Conservation (phyloP, 2,329 filamentous ascomycete species). For the Fusarium globosum region DNA sequence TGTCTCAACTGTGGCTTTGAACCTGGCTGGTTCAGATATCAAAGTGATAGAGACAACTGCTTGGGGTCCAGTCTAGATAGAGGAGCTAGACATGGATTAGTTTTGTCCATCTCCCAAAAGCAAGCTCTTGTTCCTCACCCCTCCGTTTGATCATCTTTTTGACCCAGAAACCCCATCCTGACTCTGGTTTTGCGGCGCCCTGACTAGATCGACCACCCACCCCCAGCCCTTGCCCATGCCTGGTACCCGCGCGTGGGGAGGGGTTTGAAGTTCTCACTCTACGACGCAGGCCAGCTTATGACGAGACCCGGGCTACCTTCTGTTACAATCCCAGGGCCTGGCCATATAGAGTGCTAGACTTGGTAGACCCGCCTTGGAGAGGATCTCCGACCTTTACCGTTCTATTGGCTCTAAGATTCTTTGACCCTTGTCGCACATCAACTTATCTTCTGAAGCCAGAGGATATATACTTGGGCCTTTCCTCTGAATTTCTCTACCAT, state of each 20-base stretch:
- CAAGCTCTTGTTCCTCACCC: slow-evolving; percentile 38
- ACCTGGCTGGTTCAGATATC: slow-evolving; percentile 34
- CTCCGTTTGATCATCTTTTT: slow-evolving; percentile 44
- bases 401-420: slow-evolving; percentile 48
- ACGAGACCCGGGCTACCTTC: slow-evolving; percentile 45
- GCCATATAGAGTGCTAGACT: slow-evolving; percentile 40
- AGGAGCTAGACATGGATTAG: slow-evolving; percentile 41
- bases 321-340: slow-evolving; percentile 41
- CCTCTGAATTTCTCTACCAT: slow-evolving; percentile 41
- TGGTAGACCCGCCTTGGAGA: slow-evolving; percentile 39
- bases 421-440: slow-evolving; percentile 47
- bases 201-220: slow-evolving; percentile 32
- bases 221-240: slow-evolving; percentile 33
- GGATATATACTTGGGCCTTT: slow-evolving; percentile 45
- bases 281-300: slow-evolving; percentile 39
- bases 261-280: slow-evolving; percentile 38
- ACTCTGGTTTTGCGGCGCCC: slow-evolving; percentile 34
- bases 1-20: slow-evolving; percentile 41
- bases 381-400: slow-evolving; percentile 48
- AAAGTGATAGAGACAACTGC: slow-evolving; percentile 36
- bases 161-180: slow-evolving; percentile 38
- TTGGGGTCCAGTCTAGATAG: slow-evolving; percentile 25
- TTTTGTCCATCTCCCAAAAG: slow-evolving; percentile 26
- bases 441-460: slow-evolving; percentile 38
- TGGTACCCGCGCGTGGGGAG: slow-evolving; percentile 32